Evolutionary conservation across 176 grass and related monocot genomes (phyloP).

Genomic region (Oryza meridionalis): DNA sequence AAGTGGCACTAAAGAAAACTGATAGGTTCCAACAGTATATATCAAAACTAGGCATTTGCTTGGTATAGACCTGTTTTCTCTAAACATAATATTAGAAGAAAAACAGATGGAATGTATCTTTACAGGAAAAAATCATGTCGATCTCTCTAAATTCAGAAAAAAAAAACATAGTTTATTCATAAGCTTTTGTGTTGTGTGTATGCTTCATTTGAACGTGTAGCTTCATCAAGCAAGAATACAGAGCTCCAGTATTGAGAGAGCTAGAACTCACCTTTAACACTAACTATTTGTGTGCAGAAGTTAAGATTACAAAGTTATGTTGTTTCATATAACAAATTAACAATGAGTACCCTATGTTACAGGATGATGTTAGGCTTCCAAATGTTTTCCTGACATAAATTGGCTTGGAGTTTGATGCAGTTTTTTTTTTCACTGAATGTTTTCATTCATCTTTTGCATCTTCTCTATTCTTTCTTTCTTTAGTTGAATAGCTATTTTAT

Average conservation of each 20-base stretch:
- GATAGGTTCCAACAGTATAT: not conserved
- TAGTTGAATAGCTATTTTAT: not conserved
- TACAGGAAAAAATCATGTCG: not conserved
- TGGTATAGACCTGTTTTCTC: not conserved
- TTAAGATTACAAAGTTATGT: not conserved
- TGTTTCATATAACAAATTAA: not conserved
- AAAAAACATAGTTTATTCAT: not conserved
- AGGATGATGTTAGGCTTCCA: not conserved
- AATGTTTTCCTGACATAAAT: not conserved
- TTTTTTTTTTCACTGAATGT: not conserved
- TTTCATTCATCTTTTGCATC: not conserved
- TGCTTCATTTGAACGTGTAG: not conserved
- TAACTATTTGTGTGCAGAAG: constrained; percentile 16
- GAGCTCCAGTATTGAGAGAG: not conserved
- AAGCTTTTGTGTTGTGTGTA: not conserved
- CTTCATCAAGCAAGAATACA: constrained; percentile 9
- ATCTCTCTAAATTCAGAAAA: not conserved
- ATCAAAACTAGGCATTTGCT: not conserved
- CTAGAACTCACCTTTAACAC: not conserved
- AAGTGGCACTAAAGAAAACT: not conserved
- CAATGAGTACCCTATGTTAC: constrained; percentile 5
- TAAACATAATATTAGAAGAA: not conserved
- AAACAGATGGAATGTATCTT: not conserved
- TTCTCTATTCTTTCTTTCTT: not conserved
- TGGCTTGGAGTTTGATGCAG: not conserved